phyloP scores from a whole-genome alignment of 176 grass and related monocot species.

The Pontederia crassipes region DNA sequence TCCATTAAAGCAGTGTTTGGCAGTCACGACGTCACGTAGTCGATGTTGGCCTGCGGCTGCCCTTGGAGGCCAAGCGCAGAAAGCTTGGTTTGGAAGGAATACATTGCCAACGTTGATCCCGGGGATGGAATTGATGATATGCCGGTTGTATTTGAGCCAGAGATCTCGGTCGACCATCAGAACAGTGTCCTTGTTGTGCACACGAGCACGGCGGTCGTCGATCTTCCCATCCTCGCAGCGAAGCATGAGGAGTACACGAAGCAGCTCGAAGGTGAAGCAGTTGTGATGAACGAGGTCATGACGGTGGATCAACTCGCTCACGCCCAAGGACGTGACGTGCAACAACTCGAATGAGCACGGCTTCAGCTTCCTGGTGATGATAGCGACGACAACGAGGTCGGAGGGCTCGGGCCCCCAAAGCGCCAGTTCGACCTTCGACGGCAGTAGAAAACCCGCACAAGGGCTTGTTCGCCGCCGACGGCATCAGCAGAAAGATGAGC shows the following conservation, averaged over 20 bases:
- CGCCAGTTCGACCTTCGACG: background rate
- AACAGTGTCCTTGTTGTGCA: conserved; percentile 45
- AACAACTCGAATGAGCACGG: conserved; percentile 40
- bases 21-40: conserved; percentile 48
- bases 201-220: conserved; percentile 20
- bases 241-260: conserved; percentile 33
- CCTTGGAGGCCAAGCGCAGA: conserved; percentile 66
- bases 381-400: background rate
- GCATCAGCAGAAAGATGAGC: background rate
- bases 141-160: conserved; percentile 41
- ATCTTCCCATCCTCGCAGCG: background rate
- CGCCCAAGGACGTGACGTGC: conserved; percentile 25
- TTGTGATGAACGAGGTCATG: conserved; percentile 38
- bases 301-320: conserved; percentile 24
- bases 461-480: no score
- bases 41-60: conserved; percentile 60
- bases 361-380: conserved; percentile 38
- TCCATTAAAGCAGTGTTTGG: conserved; percentile 33
- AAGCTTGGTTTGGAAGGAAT: conserved; percentile 85
- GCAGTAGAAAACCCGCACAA: no score
- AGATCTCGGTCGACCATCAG: conserved; percentile 37
- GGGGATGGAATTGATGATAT: conserved; percentile 57
- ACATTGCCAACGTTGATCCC: conserved; percentile 59
- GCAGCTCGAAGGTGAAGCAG: conserved; percentile 69
- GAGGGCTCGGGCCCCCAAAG: background rate